These are phyloP conservation scores for Monilinia laxa DNA, from an alignment of 2,329 filamentous ascomycete species.

Conservation along the genomic window DNA sequence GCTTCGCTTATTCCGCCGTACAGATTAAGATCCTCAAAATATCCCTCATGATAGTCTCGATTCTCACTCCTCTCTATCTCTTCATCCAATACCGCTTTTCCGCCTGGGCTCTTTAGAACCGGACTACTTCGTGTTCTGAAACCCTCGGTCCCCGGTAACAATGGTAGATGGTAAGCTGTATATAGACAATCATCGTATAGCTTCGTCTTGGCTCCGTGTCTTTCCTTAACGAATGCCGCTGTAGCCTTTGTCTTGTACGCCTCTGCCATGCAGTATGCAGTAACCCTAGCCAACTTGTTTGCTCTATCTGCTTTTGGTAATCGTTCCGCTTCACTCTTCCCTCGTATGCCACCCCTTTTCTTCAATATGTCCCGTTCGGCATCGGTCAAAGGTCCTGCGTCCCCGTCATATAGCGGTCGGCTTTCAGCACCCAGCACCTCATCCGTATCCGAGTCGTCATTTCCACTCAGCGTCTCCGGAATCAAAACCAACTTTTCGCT, in stretches of 20 bases:
- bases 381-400: slow-evolving; percentile 65
- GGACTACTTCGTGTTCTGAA: slow-evolving; percentile 88
- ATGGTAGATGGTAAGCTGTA: slow-evolving; percentile 87
- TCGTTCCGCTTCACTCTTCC: slow-evolving; percentile 93
- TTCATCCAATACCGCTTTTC: slow-evolving; percentile 87
- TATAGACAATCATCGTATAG: slow-evolving; percentile 98
- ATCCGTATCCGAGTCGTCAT: slow-evolving; percentile 59
- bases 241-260: slow-evolving; percentile 86
- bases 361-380: slow-evolving; percentile 65
- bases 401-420: slow-evolving; percentile 52
- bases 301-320: slow-evolving; percentile 83
- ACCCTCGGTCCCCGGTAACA: slow-evolving; percentile 81
- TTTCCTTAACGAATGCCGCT: slow-evolving; percentile 83
- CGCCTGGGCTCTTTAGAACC: slow-evolving; percentile 87
- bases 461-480: slow-evolving; percentile 70
- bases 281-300: slow-evolving; percentile 85
- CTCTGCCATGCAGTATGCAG: slow-evolving; percentile 94
- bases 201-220: slow-evolving; percentile 89
- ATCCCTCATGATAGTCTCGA: slow-evolving; percentile 86
- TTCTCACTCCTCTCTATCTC: slow-evolving; percentile 94
- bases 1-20: slow-evolving; percentile 50
- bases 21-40: slow-evolving; percentile 70
- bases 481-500: slow-evolving; percentile 96
- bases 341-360: slow-evolving; percentile 59
- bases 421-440: slow-evolving; percentile 51